phyloP scores from a whole-genome alignment of 1,139 yeast genomes.

The Pichia sp. region DNA sequence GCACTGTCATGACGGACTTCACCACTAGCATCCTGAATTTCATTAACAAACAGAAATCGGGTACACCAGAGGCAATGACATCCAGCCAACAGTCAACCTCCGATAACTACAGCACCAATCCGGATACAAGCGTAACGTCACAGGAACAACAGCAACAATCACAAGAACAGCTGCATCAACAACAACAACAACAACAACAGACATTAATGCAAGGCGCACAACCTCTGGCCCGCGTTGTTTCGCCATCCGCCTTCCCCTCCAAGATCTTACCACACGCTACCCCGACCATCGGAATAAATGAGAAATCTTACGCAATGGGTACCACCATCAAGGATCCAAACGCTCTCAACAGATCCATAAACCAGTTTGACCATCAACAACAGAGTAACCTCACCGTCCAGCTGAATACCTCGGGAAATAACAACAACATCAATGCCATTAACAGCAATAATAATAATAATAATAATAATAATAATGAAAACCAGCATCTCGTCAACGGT shows the following conservation, averaged over 20 bases:
- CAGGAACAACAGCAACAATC: no score
- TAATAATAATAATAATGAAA: background rate
- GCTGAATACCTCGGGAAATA: conserved; percentile 10
- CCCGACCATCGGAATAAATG: conserved; percentile 64
- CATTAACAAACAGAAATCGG: no score
- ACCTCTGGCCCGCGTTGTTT: conserved; percentile 9
- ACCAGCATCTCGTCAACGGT: conserved; percentile 23
- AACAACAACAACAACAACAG: background rate
- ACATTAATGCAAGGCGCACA: background rate
- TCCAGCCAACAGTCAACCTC: no score
- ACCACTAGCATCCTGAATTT: no score
- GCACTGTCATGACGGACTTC: no score
- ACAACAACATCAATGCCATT: conserved; percentile 5
- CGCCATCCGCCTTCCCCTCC: conserved; percentile 24
- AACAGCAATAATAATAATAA: background rate
- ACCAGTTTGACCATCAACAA: conserved; percentile 20
- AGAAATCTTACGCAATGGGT: conserved; percentile 59
- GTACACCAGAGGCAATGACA: no score
- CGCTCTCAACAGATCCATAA: conserved; percentile 23
- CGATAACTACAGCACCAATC: no score
- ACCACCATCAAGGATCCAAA: conserved; percentile 41
- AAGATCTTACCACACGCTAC: conserved; percentile 34
- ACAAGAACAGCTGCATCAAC: background rate
- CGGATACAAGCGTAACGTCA: no score
- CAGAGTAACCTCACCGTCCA: conserved; percentile 24